Conservation (phyloP, 306 rosid species). For the Crotalaria pallida region DNA sequence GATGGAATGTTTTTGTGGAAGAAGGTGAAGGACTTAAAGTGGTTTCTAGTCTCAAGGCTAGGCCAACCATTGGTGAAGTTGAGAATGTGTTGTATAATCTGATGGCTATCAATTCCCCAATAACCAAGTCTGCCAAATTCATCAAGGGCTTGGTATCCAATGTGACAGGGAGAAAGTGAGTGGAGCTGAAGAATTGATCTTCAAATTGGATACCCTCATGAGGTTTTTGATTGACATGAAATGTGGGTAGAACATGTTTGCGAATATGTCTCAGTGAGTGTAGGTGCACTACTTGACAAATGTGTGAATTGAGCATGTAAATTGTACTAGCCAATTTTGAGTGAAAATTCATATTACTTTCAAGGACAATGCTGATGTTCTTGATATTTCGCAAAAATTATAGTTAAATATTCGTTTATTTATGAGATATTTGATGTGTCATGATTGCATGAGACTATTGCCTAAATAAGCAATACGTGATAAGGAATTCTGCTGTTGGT, state of each 20-base stretch:
- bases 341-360: conserved; percentile 17
- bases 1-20: conserved; percentile 81
- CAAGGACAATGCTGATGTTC: not conserved
- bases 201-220: not conserved
- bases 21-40: conserved; percentile 62
- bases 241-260: conserved; percentile 17
- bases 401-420: not conserved
- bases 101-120: conserved; percentile 85
- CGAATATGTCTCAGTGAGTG: conserved; percentile 20
- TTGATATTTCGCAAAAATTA: not conserved
- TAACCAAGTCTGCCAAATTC: conserved; percentile 81
- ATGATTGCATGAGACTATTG: conserved; percentile 2
- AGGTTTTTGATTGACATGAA: conserved; percentile 12
- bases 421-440: not conserved
- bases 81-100: conserved; percentile 82
- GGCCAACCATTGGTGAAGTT: conserved; percentile 71
- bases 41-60: conserved; percentile 50
- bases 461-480: not conserved
- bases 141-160: conserved; percentile 76
- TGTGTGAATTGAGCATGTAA: conserved; percentile 3
- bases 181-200: conserved; percentile 11
- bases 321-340: conserved; percentile 23
- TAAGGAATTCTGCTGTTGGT: not conserved
- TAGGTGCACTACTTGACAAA: conserved; percentile 10
- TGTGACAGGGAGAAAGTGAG: conserved; percentile 72